Conservation (phyloP, 2,329 filamentous ascomycete species). For the Cercospora zeina region DNA sequence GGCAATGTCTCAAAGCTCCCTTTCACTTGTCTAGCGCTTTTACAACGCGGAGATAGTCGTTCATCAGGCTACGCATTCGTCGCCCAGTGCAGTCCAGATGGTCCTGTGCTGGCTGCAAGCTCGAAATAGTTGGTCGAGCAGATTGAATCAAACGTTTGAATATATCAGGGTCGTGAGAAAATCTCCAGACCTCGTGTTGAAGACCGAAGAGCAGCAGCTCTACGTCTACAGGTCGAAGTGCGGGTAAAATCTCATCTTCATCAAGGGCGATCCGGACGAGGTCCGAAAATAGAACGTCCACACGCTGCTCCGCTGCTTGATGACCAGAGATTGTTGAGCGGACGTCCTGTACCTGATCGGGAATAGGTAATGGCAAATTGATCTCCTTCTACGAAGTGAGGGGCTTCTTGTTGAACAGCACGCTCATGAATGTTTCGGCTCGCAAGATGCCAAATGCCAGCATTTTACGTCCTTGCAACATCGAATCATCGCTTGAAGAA, state of each 20-base stretch:
- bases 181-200: constrained; percentile 26
- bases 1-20: background rate
- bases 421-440: constrained; percentile 25
- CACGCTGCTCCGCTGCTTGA: constrained; percentile 14
- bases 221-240: constrained; percentile 22
- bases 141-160: constrained; percentile 20
- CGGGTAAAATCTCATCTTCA: constrained; percentile 20
- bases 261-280: constrained; percentile 26
- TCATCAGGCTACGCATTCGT: constrained; percentile 11
- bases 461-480: background rate
- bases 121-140: background rate
- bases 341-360: background rate
- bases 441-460: constrained; percentile 24
- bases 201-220: constrained; percentile 26
- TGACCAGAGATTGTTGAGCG: background rate
- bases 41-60: background rate
- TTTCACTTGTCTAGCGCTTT: constrained; percentile 3
- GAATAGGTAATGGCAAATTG: constrained; percentile 23
- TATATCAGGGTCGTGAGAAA: constrained; percentile 26
- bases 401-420: constrained; percentile 23
- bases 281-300: constrained; percentile 26
- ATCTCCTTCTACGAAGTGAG: constrained; percentile 25
- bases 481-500: constrained; percentile 2
- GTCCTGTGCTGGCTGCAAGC: background rate
- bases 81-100: background rate